Conservation (phyloP, 1,284 basidiomycete genomes). For the Microbotryomycetes sp. region DNA sequence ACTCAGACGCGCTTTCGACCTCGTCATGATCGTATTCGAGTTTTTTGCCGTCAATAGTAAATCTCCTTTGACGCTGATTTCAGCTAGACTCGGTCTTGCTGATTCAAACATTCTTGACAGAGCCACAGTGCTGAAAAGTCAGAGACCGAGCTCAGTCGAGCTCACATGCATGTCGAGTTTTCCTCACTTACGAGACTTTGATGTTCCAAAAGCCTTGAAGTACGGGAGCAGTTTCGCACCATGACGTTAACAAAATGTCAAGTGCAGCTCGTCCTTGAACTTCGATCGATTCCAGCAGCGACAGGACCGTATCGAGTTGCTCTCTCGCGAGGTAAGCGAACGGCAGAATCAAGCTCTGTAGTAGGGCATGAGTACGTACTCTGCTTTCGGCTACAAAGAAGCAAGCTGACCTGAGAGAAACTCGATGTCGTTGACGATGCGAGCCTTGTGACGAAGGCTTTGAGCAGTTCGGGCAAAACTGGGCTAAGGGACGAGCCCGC, state of each 20-base stretch:
- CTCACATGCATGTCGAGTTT: neutral
- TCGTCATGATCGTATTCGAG: slow-evolving; percentile 86
- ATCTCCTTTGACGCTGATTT: slow-evolving; percentile 80
- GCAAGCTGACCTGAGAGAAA: slow-evolving; percentile 63
- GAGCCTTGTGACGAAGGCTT: slow-evolving; percentile 75
- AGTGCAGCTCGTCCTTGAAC: slow-evolving; percentile 53
- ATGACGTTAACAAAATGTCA: slow-evolving; percentile 73
- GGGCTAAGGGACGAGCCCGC: slow-evolving; percentile 68
- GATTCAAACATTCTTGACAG: slow-evolving; percentile 67
- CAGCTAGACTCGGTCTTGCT: slow-evolving; percentile 57
- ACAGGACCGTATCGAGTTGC: slow-evolving; percentile 66
- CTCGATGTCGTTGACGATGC: slow-evolving; percentile 74
- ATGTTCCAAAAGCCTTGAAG: slow-evolving; percentile 92
- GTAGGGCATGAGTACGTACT: neutral
- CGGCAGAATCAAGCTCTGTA: slow-evolving; percentile 44
- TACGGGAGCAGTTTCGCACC: slow-evolving; percentile 89
- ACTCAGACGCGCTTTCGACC: slow-evolving; percentile 81
- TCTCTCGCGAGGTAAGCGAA: slow-evolving; percentile 86
- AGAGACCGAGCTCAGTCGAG: neutral
- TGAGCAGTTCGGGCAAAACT: slow-evolving; percentile 75
- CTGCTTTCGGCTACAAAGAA: neutral
- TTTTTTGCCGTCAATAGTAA: slow-evolving; percentile 73
- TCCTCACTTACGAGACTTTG: slow-evolving; percentile 53
- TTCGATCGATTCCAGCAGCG: slow-evolving; percentile 59
- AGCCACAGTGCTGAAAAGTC: slow-evolving; percentile 56